phyloP scores from a whole-genome alignment of 345 rosid species.

The Aquilaria yunnanensis region DNA sequence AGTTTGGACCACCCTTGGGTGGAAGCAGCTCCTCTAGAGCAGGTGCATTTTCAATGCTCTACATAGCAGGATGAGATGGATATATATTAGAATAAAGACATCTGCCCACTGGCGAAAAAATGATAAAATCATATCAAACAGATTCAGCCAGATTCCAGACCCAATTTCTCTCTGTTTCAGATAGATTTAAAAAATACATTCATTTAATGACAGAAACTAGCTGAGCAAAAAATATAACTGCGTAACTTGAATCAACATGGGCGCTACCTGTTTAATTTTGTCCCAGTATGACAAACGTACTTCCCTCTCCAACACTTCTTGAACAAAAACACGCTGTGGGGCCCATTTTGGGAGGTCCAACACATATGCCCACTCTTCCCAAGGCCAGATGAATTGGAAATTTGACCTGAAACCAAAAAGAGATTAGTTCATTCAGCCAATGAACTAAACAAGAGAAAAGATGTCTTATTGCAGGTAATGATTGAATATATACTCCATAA shows the following conservation, averaged over 20 bases:
- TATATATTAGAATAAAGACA: background rate
- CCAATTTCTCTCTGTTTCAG: too few species aligned
- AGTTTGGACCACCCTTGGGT: slow-evolving; percentile 68
- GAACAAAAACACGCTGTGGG: slow-evolving; percentile 95
- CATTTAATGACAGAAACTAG: too few species aligned
- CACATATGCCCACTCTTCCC: slow-evolving; percentile 99
- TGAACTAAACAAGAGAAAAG: slow-evolving; percentile 2
- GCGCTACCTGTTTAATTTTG: slow-evolving; percentile 81
- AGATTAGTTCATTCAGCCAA: slow-evolving; percentile 2
- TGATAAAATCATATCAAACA: too few species aligned
- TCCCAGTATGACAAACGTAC: slow-evolving; percentile 98
- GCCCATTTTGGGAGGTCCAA: slow-evolving; percentile 97
- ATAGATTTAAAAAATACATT: too few species aligned
- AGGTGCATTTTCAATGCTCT: slow-evolving; percentile 93
- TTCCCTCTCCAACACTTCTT: slow-evolving; percentile 98
- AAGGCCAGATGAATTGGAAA: slow-evolving; percentile 98
- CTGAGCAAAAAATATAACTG: too few species aligned
- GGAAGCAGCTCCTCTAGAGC: slow-evolving; percentile 90
- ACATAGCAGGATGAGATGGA: slow-evolving; percentile 13
- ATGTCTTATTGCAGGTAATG: too few species aligned
- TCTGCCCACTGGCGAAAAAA: too few species aligned
- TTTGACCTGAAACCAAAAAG: slow-evolving; percentile 61
- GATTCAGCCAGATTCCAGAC: too few species aligned
- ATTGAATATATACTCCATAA: too few species aligned
- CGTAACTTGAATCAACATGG: too few species aligned